Evolutionary conservation across 495 filamentous ascomycete species (phyloP).

Genomic region (Thermothielavioides terrestris): DNA sequence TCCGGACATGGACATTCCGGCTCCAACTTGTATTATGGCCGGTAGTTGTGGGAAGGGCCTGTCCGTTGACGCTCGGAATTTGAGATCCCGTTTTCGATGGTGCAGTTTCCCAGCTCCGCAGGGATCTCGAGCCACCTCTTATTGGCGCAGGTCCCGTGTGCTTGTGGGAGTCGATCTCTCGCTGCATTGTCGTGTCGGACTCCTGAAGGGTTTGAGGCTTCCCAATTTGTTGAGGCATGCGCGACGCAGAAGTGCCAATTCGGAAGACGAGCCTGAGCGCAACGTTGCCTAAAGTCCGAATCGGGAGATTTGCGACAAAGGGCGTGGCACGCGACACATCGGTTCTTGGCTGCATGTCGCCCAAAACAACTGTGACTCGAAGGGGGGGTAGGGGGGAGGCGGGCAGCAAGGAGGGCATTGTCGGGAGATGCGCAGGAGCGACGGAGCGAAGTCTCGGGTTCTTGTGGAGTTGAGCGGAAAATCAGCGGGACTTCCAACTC

Average conservation of each 20-base stretch:
- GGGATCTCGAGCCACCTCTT: too few species aligned
- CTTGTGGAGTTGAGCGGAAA: too few species aligned
- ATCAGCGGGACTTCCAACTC: too few species aligned
- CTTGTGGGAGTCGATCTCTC: background rate
- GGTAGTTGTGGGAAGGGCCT: background rate
- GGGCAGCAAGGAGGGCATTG: too few species aligned
- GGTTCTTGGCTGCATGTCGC: conserved; percentile 2
- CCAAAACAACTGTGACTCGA: background rate
- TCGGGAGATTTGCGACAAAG: conserved; percentile 27
- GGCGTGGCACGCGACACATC: conserved; percentile 16
- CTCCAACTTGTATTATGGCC: background rate
- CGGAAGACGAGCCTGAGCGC: conserved; percentile 24
- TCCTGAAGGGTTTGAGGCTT: background rate
- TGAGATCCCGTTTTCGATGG: background rate
- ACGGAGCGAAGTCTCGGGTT: too few species aligned
- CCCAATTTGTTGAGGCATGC: conserved; percentile 11
- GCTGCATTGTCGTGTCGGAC: background rate
- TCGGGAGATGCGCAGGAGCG: too few species aligned
- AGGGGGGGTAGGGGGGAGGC: too few species aligned
- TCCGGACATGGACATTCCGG: conserved; percentile 27
- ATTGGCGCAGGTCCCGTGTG: too few species aligned
- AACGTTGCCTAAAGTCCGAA: conserved; percentile 13
- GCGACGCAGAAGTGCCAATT: conserved; percentile 18
- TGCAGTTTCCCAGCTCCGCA: too few species aligned
- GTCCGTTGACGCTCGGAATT: too few species aligned